Conservation (phyloP, 129 eudicot species). For the Mikania micrantha region DNA sequence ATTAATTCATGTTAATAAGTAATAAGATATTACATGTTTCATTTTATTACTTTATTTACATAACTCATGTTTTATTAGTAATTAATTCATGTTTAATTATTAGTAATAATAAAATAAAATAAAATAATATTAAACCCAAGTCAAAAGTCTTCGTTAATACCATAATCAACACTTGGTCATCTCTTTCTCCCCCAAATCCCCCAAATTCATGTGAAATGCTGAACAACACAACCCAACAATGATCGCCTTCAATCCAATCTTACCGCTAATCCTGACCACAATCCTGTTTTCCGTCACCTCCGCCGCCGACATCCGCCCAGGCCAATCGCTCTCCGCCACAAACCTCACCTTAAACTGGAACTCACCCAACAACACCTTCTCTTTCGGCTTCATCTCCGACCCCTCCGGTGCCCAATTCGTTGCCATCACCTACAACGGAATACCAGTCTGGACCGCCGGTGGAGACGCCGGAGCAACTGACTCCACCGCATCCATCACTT, state of each 20-base stretch:
- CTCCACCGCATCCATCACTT: too few relatives aligned
- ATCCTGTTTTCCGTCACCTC: slow-evolving; percentile 5
- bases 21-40: too few relatives aligned
- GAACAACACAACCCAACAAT: slow-evolving; percentile 11
- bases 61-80: too few relatives aligned
- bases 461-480: too few relatives aligned
- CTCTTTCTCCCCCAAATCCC: neutral
- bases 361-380: slow-evolving; percentile 55
- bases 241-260: neutral
- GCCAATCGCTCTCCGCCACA: slow-evolving; percentile 47
- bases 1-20: too few relatives aligned
- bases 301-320: slow-evolving; percentile 38
- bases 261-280: neutral
- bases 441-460: too few relatives aligned
- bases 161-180: neutral
- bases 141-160: slow-evolving; percentile 20
- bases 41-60: too few relatives aligned
- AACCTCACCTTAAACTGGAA: slow-evolving; percentile 45
- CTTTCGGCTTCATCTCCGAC: slow-evolving; percentile 47
- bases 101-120: too few relatives aligned
- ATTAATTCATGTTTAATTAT: too few relatives aligned
- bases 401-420: slow-evolving; percentile 18
- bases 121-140: too few relatives aligned
- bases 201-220: slow-evolving; percentile 1
- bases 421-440: too few relatives aligned